Conservation (phyloP, 75 land plant genomes). For the Gnetum montanum region DNA sequence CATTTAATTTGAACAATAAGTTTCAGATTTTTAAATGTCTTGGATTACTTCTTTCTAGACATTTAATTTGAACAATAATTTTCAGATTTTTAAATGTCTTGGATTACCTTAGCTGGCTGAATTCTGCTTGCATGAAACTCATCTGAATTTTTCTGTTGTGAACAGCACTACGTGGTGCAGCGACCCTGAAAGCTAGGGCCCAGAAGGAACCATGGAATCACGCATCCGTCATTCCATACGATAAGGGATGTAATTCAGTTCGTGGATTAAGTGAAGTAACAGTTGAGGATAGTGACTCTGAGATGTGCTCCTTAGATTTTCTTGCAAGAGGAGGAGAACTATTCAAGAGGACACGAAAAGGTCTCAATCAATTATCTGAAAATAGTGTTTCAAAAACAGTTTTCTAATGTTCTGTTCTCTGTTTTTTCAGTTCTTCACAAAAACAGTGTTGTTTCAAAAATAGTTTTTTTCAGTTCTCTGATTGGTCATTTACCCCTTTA, state of each 20-base stretch:
- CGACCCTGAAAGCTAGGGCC: constrained; percentile 61
- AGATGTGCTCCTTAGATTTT: constrained; percentile 21
- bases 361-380: constrained; percentile 16
- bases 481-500: not conserved
- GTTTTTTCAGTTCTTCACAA: not conserved
- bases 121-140: too few species aligned
- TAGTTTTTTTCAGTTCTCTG: not conserved
- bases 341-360: constrained; percentile 44
- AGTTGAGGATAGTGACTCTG: constrained; percentile 21
- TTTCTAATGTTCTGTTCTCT: too few species aligned
- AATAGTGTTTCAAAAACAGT: too few species aligned
- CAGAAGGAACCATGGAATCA: constrained; percentile 51
- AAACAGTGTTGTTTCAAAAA: not conserved
- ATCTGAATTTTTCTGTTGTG: not conserved
- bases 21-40: too few species aligned
- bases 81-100: too few species aligned
- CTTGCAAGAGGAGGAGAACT: constrained; percentile 45
- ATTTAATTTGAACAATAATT: too few species aligned
- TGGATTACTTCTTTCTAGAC: too few species aligned
- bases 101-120: too few species aligned
- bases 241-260: constrained; percentile 16
- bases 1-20: too few species aligned
- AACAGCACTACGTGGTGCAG: constrained; percentile 80
- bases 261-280: constrained; percentile 21
- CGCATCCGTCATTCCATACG: constrained; percentile 72